Conservation (phyloP, 768 basidiomycete genomes). For the Saitozyma podzolica region DNA sequence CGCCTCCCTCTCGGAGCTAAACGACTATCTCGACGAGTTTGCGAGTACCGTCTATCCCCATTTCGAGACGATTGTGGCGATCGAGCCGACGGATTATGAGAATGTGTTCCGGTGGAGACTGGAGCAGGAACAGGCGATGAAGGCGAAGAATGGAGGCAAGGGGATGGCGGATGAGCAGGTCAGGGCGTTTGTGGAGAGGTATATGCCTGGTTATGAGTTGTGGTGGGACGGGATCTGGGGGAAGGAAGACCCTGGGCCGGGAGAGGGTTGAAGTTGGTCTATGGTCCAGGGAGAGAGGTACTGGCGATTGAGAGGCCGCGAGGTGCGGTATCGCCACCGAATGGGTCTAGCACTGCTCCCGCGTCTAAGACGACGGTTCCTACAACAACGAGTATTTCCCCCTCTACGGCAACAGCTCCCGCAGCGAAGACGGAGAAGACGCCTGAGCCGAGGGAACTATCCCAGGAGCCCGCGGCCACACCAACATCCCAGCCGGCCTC, state of each 20-base stretch:
- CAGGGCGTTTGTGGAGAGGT: constrained; percentile 78
- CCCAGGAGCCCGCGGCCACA: background rate
- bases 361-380: background rate
- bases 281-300: constrained; percentile 30
- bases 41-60: constrained; percentile 64
- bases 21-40: constrained; percentile 60
- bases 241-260: constrained; percentile 24
- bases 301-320: background rate
- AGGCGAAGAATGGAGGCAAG: constrained; percentile 73
- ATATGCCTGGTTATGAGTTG: constrained; percentile 92
- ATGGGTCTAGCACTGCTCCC: too few species aligned
- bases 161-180: constrained; percentile 88
- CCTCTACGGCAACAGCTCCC: background rate
- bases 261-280: constrained; percentile 23
- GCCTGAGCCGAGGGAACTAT: background rate
- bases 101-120: constrained; percentile 84
- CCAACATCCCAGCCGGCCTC: background rate
- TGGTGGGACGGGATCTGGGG: constrained; percentile 66
- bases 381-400: too few species aligned
- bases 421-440: background rate
- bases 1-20: constrained; percentile 18
- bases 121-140: constrained; percentile 89
- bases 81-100: constrained; percentile 52
- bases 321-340: too few species aligned
- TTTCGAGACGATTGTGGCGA: constrained; percentile 77